Evolutionary conservation across 73 alveolate species (phyloP).

Genomic region (Halteria grandinella): DNA sequence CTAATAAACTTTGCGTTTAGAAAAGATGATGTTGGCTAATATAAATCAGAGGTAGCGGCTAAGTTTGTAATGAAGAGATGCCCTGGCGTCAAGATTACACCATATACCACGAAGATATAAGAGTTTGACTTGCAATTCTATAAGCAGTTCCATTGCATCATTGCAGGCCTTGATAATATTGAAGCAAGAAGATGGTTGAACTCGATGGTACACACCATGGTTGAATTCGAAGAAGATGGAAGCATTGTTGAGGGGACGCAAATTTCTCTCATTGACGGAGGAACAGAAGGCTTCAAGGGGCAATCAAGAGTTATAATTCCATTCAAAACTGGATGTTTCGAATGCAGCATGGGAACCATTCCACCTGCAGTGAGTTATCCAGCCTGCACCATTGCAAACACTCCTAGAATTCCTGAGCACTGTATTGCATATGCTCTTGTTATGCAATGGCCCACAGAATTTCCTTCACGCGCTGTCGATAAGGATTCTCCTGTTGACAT

Average conservation of each 20-base stretch:
- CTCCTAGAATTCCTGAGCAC: slow-evolving; percentile 99
- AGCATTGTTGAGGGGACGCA: slow-evolving; percentile 82
- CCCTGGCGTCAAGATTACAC: slow-evolving; percentile 58
- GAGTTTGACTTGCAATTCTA: slow-evolving; percentile 94
- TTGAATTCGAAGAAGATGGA: slow-evolving; percentile 89
- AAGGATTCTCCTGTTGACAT: slow-evolving; percentile 97
- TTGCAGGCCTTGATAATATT: slow-evolving; percentile 99
- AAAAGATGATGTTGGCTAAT: slow-evolving; percentile 95
- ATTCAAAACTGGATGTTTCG: slow-evolving; percentile 85
- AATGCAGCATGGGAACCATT: slow-evolving; percentile 79
- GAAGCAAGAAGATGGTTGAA: slow-evolving; percentile 99
- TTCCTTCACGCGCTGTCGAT: slow-evolving; percentile 83
- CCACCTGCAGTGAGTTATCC: slow-evolving; percentile 88
- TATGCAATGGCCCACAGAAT: slow-evolving; percentile 88
- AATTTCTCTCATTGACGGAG: slow-evolving; percentile 98
- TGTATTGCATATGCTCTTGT: slow-evolving; percentile 96
- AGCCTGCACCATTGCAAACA: slow-evolving; percentile 99
- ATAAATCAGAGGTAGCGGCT: slow-evolving; percentile 99
- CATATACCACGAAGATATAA: slow-evolving; percentile 91
- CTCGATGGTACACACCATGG: slow-evolving; percentile 93
- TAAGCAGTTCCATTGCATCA: slow-evolving; percentile 90
- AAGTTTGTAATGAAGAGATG: slow-evolving; percentile 91
- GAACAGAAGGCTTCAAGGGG: slow-evolving; percentile 99
- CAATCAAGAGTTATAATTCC: slow-evolving; percentile 96
- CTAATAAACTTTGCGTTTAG: no score